Evolutionary conservation across 2,329 filamentous ascomycete species (phyloP).

Genomic region (Cladophialophora chaetospira): DNA sequence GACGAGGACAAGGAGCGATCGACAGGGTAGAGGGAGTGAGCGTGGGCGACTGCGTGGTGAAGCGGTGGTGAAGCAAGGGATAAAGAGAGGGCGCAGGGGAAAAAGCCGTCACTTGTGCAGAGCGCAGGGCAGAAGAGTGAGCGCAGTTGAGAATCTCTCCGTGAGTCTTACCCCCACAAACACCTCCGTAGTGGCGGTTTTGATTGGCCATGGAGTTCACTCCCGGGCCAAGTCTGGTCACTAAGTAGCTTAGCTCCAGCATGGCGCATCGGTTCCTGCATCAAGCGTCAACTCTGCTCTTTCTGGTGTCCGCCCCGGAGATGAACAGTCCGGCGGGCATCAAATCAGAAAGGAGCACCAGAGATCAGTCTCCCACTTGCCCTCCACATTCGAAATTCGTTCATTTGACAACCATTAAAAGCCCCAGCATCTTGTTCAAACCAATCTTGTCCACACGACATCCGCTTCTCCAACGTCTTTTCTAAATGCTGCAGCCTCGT

Average conservation of each 20-base stretch:
- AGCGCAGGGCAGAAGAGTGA: slow-evolving; percentile 2
- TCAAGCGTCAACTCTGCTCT: slow-evolving; percentile 8
- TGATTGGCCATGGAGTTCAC: slow-evolving; percentile 11
- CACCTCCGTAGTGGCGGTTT: slow-evolving; percentile 12
- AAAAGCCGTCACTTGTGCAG: background rate
- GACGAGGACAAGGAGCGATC: slow-evolving; percentile 13
- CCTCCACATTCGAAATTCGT: slow-evolving; percentile 22
- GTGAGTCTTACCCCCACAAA: background rate
- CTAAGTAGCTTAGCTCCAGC: background rate
- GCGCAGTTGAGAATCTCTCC: slow-evolving; percentile 9
- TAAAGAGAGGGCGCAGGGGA: slow-evolving; percentile 9
- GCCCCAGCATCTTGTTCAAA: background rate
- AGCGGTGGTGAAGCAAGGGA: slow-evolving; percentile 16
- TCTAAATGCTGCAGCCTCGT: background rate
- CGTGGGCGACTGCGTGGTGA: background rate
- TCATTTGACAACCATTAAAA: slow-evolving; percentile 9
- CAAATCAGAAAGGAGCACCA: slow-evolving; percentile 13
- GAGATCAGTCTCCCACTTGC: background rate
- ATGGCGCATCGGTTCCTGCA: slow-evolving; percentile 23
- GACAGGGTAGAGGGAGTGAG: slow-evolving; percentile 5
- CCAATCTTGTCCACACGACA: slow-evolving; percentile 12
- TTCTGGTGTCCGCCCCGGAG: slow-evolving; percentile 16
- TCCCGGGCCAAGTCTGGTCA: slow-evolving; percentile 6
- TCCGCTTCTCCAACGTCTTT: slow-evolving; percentile 1
- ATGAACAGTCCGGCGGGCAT: slow-evolving; percentile 14